phyloP scores from a whole-genome alignment of 495 filamentous ascomycete species.

The Lophiostoma macrostomum region DNA sequence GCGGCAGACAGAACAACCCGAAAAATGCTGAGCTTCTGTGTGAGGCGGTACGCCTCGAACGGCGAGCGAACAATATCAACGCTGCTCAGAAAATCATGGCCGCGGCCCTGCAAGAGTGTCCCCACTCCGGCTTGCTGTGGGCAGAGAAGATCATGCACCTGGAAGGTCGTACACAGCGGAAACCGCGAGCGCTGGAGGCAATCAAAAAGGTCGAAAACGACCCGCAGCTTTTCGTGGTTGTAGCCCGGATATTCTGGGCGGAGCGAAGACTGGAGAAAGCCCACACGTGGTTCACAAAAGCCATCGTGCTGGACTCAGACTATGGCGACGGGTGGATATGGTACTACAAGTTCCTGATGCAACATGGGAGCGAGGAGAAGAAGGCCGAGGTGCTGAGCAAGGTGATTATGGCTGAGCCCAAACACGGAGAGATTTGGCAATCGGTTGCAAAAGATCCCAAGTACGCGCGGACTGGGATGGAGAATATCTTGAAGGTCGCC shows the following conservation, averaged over 20 bases:
- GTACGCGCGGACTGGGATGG: constrained; percentile 66
- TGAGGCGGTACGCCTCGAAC: constrained; percentile 87
- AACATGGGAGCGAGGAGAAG: constrained; percentile 94
- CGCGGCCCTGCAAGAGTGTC: constrained; percentile 82
- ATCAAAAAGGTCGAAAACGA: constrained; percentile 97
- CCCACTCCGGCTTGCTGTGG: constrained; percentile 88
- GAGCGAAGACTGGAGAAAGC: constrained; percentile 86
- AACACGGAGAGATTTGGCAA: constrained; percentile 93
- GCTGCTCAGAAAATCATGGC: constrained; percentile 92
- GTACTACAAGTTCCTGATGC: constrained; percentile 89
- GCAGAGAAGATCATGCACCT: constrained; percentile 91
- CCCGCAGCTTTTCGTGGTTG: constrained; percentile 73
- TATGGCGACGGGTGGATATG: constrained; percentile 94
- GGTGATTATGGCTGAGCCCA: constrained; percentile 73
- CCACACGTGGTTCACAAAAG: constrained; percentile 94
- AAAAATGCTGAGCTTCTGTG: constrained; percentile 84
- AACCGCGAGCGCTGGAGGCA: constrained; percentile 83
- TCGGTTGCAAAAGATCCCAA: constrained; percentile 76
- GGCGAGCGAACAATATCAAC: constrained; percentile 74
- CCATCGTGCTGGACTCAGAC: constrained; percentile 79
- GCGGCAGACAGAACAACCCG: constrained; percentile 78
- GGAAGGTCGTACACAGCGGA: constrained; percentile 84
- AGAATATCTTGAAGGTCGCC: constrained; percentile 63
- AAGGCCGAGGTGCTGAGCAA: constrained; percentile 71
- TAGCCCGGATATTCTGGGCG: constrained; percentile 73